Base-by-base conservation (phyloP, 2,329 filamentous ascomycete genomes). In the Xylariaceae sp. region DNA sequence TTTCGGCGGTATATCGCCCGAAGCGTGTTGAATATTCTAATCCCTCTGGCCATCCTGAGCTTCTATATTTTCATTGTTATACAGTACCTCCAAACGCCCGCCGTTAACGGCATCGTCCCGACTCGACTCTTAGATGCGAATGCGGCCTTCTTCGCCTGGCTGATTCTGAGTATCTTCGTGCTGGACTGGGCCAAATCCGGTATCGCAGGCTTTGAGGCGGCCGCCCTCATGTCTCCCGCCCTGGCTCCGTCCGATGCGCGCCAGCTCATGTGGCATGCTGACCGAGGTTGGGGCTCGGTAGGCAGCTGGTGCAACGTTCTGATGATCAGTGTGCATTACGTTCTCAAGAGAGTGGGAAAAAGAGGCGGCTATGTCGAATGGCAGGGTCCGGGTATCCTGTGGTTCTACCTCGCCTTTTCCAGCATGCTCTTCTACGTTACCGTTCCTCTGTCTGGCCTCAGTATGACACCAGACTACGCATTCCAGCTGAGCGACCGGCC, bases 151-250 rank as follows among this genome's bases (percentile, higher is more conserved):
- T 58, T 23, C 34, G 56, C 51, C 10, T 58, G 56, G 56, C 13
- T 58, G 11, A 50, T 58, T 18, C 6, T 58, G 17, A 53, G 56
- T 30, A 54, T 58, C 11, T 54, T 58, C 34, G 37, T 58, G 5
- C 51, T 58, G 5, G 56, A 58, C 30, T 58, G 56, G 56, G 41
- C 53, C 17, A 53, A 58, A 50, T 18, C 56, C 7, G 35, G 51
- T 11, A 35, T 58, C 34, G 44, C 56, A 18, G 53, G 56, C 17
- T 58, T 58, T 18, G 56, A 58, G 30, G 51, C 56, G 2, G 56
- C 51, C 41, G 34, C 53, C 7, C 23, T 58, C 23, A 37, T 50
- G 15, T 41, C 47, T 41, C 56, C 56, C 45, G 30, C 44, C 30
- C 39, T 45, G 51, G 56, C 56, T 11, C 56, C 56, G 15, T 53